Base-by-base conservation (phyloP, 176 grass and related monocot species). In the Luzula sylvatica region DNA sequence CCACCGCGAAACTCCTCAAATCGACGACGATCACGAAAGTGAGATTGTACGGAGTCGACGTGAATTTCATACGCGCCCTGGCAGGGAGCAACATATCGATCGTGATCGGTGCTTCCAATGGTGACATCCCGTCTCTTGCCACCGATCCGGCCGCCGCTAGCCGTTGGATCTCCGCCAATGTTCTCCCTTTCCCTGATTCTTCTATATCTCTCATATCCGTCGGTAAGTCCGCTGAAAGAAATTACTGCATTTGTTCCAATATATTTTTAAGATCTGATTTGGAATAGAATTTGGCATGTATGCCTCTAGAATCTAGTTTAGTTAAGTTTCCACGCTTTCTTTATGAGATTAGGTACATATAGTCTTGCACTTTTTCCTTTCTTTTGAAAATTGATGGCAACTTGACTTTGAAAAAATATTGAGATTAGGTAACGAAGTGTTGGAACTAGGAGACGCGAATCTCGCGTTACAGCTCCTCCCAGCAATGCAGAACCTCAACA, bases 371-470 rank as follows among this genome's bases (percentile, higher is more conserved):
- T n/a, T n/a, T n/a, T n/a, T n/a, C n/a, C n/a, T n/a, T n/a, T n/a
- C n/a, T n/a, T n/a, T n/a, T n/a, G n/a, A n/a, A n/a, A n/a, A n/a
- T n/a, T n/a, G n/a, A n/a, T n/a, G n/a, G n/a, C n/a, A n/a, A n/a
- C n/a, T n/a, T n/a, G n/a, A n/a, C n/a, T n/a, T n/a, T n/a, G n/a
- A n/a, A n/a, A n/a, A n/a, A n/a, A n/a, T n/a, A n/a, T n/a, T n/a
- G n/a, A n/a, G n/a, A n/a, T n/a, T n/a, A 64, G 90, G 90, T 55
- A 96, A 96, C 54, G 90, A 96, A 71, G 90, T 85, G 18, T 64
- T 96, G 43, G 86, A 84, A 75, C 82, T 86, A 35, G 84, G 84
- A 5, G 90, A 96, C 51, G 67, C 80, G 26, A 3, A 67, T 3
- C 74, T 96, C 14, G 29, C 80, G 56, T 52, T 77, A 0, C 80